A percentile compares a stretch with the other conserved stretches of the same genome.
Evolutionary conservation across 2,329 filamentous ascomycete species (phyloP).

Genomic region (Tolypocladium tundrense): DNA sequence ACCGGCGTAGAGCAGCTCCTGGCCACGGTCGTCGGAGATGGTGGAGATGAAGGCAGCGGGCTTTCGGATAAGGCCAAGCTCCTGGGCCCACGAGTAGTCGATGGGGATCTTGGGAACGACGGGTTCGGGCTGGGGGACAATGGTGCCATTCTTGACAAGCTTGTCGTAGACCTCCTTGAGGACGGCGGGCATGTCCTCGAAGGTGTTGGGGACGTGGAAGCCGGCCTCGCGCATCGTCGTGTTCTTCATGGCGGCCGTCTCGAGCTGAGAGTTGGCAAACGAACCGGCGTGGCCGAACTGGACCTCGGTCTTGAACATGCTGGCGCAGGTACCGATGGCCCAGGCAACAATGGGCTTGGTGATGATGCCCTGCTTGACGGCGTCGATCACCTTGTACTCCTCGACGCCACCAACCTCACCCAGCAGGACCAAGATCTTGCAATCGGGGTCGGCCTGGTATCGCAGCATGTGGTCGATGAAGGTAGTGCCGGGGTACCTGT

Average conservation of each 20-base stretch:
- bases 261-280: slow-evolving; percentile 97
- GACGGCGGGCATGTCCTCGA: slow-evolving; percentile 79
- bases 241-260: slow-evolving; percentile 96
- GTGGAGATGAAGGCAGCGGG: slow-evolving; percentile 99
- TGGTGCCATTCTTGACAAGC: slow-evolving; percentile 73
- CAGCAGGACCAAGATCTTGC: slow-evolving; percentile 92
- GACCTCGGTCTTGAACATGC: slow-evolving; percentile 99
- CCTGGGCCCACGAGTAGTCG: slow-evolving; percentile 99
- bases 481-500: slow-evolving; percentile 95
- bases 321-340: slow-evolving; percentile 98
- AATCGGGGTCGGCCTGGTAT: slow-evolving; percentile 92
- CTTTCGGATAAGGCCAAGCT: slow-evolving; percentile 98
- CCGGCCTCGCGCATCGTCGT: slow-evolving; percentile 91
- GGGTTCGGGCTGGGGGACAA: slow-evolving; percentile 80
- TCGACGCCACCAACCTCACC: slow-evolving; percentile 99
- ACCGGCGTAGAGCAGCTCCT: slow-evolving; percentile 96
- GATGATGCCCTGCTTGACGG: slow-evolving; percentile 86
- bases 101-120: slow-evolving; percentile 97
- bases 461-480: slow-evolving; percentile 98
- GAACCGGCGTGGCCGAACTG: slow-evolving; percentile 98
- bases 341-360: slow-evolving; percentile 98
- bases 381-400: slow-evolving; percentile 99
- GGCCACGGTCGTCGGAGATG: slow-evolving; percentile 98
- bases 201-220: slow-evolving; percentile 89
- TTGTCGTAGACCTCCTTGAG: slow-evolving; percentile 80